Evolutionary conservation across 257 asterid species (phyloP).

Genomic region (Gardenia jasminoides): DNA sequence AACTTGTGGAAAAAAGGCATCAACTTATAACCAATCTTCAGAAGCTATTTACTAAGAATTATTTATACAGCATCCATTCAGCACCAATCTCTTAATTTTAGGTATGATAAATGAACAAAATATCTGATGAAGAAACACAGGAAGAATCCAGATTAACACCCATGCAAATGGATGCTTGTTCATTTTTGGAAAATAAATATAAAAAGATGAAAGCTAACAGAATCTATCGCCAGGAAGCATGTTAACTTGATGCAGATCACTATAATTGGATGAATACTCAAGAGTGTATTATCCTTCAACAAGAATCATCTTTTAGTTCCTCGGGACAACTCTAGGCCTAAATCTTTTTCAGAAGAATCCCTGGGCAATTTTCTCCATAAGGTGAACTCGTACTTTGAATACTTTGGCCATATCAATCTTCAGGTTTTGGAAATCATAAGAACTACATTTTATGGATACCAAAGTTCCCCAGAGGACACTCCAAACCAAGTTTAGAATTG

Average conservation of each 20-base stretch:
- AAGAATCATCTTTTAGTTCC: not conserved
- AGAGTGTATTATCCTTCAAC: not conserved
- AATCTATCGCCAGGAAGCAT: not conserved
- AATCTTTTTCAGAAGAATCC: not conserved
- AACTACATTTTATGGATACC: not conserved
- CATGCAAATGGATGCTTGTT: not conserved
- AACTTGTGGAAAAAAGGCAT: not conserved
- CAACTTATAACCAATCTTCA: not conserved
- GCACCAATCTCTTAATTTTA: constrained; percentile 4
- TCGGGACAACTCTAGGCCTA: not conserved
- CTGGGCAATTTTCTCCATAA: not conserved
- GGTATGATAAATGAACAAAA: not conserved
- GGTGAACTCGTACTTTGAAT: not conserved
- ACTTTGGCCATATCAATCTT: not conserved
- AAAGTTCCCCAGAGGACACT: not conserved
- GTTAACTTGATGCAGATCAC: not conserved
- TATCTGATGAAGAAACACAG: not conserved
- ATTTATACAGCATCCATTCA: no score
- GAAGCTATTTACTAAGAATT: not conserved
- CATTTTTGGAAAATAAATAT: not conserved
- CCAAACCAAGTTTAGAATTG: not conserved
- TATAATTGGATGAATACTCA: not conserved
- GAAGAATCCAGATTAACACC: not conserved
- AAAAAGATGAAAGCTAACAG: not conserved
- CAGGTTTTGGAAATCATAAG: not conserved